Base-by-base conservation (phyloP, 1,284 basidiomycete species). In the Sanghuangporus weigelae region DNA sequence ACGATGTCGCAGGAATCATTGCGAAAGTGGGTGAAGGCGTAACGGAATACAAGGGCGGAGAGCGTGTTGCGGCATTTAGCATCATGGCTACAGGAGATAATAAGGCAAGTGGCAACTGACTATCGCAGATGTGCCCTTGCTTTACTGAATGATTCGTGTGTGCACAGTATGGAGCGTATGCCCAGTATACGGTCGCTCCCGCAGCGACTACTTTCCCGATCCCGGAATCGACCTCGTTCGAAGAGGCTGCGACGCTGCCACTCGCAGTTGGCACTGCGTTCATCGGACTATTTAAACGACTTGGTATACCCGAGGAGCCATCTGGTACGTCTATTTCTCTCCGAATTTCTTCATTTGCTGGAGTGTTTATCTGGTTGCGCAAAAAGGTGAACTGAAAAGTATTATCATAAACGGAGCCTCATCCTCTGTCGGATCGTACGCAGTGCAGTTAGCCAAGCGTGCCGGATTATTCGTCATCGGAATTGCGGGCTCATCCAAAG, bases 201-300 rank as follows among this genome's bases (percentile, higher is more conserved):
- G 23, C 39, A 3, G 38, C 49, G 44, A 60, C 46, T 35, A 61
- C 62, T 4, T 64, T 62, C 8, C 50, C 38, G 14, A 11, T 64
- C n/a, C 60, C 60, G 19, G 60, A 57, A 14, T 44, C 42, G 12
- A 51, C 51, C 8, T 64, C 71, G 1, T 71, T 75, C 60, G 75
- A 76, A 49, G 69, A 74, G 11, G 75, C 73, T 0, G 67, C 71
- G 5, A 73, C 73, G 0, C 57, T 75, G 1, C 74, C 74, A 1
- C 69, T 75, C 12, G 72, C 73, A 3, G 67, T 71, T 59, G 70
- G 70, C 66, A 76, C 75, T 5, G 75, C 74, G 7, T 70, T 69
- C 14, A 69, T 74, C 35, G 75, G 72, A 2, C 66, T 74, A 19
- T 73, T 70, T 62, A 66, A 65, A 53, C 66, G 66, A 39, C 68